Base-by-base conservation (phyloP, 768 basidiomycete species). In the Sutorius australiensis region DNA sequence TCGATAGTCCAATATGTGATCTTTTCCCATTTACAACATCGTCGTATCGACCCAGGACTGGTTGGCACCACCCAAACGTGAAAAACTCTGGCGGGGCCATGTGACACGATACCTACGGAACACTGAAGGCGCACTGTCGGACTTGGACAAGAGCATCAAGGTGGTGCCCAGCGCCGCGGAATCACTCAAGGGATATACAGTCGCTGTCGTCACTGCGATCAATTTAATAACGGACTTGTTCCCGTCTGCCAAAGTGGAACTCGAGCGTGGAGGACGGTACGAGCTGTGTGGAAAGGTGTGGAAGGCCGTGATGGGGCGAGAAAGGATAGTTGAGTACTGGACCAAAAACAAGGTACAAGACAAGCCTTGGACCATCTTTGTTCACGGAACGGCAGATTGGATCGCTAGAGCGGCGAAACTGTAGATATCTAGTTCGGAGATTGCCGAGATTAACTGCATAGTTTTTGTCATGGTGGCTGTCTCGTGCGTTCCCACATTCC, bases 391-490 rank as follows among this genome's bases (percentile, higher is more conserved):
- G 3, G 64, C 64, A 21, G 55, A 54, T 33, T 66, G 64, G 63
- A 64, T 66, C 21, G 51, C 16, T 0, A 16, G 6, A 13, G 46
- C n/a, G 13, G 46, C 46, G 11, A 56, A 56, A 27, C 9, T 55
- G 43, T 55, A 53, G 34, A 8, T 17, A 27, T n/a, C 24, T 8
- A 1, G 36, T 2, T 33, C 74, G 74, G 75, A 45, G 40, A 56
- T 50, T 55, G 54, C 74, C 75, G 74, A 60, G 37, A 55, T n/a
- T 21, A 69, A 75, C 77, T 78, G 66, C 68, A 75, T 59, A 78
- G 76, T 75, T 76, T 62, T 56, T 62, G 74, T 75, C 73, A 77
- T 65, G 62, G 77, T 78, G 77, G 77, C 77, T 77, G 76, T 67
- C 71, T 64, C 66, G 50, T 44, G 36, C 47, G 41, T 67, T 67